phyloP scores from a whole-genome alignment of 164 flowering plant genomes.

The Houttuynia cordata region DNA sequence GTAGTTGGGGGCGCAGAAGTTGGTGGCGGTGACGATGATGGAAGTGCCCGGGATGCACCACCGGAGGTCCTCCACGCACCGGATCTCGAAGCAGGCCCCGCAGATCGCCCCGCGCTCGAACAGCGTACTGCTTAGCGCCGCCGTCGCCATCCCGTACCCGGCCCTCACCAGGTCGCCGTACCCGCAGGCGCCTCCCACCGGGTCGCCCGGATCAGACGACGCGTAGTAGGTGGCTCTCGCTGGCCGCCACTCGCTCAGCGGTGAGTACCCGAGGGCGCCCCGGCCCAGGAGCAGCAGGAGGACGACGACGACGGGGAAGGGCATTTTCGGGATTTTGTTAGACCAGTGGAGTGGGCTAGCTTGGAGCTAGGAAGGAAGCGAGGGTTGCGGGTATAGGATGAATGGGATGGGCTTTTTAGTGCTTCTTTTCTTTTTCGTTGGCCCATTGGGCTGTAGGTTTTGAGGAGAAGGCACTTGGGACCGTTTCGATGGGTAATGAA shows the following conservation, averaged over 20 bases:
- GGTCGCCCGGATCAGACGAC: slow-evolving; percentile 57
- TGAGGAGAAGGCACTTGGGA: too few species aligned
- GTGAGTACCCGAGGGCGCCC: slow-evolving; percentile 8
- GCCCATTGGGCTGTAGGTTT: too few species aligned
- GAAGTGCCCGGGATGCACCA: slow-evolving; percentile 92
- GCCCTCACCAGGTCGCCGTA: slow-evolving; percentile 56
- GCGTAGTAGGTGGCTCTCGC: slow-evolving; percentile 90
- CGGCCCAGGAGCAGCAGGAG: slow-evolving; percentile 13
- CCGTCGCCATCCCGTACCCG: slow-evolving; percentile 84
- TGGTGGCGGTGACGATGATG: slow-evolving; percentile 86
- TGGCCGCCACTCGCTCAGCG: slow-evolving; percentile 44
- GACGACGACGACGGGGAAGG: background rate
- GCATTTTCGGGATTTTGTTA: background rate
- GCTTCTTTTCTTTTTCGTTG: too few species aligned
- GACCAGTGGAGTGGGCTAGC: too few species aligned
- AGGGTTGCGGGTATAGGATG: too few species aligned
- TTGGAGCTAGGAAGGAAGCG: too few species aligned
- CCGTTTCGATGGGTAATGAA: too few species aligned
- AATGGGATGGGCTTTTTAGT: too few species aligned
- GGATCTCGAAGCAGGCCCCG: slow-evolving; percentile 80
- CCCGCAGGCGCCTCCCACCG: slow-evolving; percentile 83
- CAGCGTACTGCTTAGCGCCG: slow-evolving; percentile 50
- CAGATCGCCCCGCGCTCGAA: slow-evolving; percentile 79
- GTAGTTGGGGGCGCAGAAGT: slow-evolving; percentile 83
- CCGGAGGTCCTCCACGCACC: slow-evolving; percentile 74